Conservation (phyloP, 257 asterid species). For the Solanum clarkiae region DNA sequence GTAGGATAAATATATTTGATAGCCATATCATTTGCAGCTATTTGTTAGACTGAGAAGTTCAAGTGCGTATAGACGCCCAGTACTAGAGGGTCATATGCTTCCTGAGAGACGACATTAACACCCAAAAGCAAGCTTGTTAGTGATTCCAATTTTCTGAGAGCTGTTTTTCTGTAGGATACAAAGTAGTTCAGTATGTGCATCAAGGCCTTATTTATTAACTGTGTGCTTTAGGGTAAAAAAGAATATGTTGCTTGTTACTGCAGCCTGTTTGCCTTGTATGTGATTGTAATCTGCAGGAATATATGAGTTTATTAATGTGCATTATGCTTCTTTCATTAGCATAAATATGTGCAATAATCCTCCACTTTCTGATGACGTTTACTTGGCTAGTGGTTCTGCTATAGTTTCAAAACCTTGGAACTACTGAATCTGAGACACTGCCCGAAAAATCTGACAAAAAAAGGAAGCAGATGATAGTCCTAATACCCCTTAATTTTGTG, state of each 20-base stretch:
- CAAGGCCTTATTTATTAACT: not conserved
- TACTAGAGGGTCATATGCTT: not conserved
- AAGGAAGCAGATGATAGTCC: not conserved
- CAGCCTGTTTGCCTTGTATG: not conserved
- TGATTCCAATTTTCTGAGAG: not conserved
- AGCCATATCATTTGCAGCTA: not conserved
- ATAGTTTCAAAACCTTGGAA: not conserved
- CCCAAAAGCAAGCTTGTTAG: not conserved
- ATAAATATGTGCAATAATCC: not conserved
- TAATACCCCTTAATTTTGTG: conserved; percentile 18
- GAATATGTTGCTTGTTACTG: not conserved
- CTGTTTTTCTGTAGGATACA: not conserved
- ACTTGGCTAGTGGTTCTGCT: not conserved
- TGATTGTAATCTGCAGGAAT: not conserved
- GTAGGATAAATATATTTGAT: not conserved
- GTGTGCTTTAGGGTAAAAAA: not conserved
- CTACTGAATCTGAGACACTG: not conserved
- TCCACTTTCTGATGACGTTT: not conserved
- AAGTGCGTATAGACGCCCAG: not conserved
- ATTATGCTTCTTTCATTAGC: not conserved
- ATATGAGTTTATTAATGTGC: not conserved
- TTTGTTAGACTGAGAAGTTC: not conserved
- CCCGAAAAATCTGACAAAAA: not conserved
- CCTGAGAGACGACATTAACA: not conserved
- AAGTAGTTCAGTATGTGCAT: not conserved